Conservation (phyloP, 768 basidiomycete genomes). For the Mycena sanguinolenta region DNA sequence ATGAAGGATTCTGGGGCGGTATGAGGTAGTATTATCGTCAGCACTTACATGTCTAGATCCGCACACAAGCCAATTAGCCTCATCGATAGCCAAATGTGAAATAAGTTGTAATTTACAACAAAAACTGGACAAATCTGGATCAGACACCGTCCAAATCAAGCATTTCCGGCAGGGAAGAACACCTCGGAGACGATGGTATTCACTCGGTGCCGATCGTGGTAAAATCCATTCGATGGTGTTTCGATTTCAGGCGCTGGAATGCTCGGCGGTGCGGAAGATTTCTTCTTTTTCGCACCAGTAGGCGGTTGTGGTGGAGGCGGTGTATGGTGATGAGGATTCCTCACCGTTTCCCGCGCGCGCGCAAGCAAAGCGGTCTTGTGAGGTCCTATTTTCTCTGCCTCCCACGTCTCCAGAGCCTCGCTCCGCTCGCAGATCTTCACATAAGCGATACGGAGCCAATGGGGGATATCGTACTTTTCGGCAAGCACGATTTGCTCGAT, state of each 20-base stretch:
- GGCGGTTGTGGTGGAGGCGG: background rate
- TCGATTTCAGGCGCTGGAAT: background rate
- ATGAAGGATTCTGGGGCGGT: background rate
- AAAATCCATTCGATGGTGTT: slow-evolving; percentile 8
- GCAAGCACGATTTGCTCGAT: slow-evolving; percentile 33
- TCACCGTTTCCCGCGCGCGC: slow-evolving; percentile 22
- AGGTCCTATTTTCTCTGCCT: slow-evolving; percentile 26
- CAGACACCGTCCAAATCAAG: no score
- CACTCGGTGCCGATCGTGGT: slow-evolving; percentile 22
- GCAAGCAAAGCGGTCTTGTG: slow-evolving; percentile 22
- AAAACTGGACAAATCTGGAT: no score
- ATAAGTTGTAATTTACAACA: background rate
- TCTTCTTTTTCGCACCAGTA: no score
- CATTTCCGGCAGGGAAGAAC: background rate
- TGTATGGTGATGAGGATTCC: slow-evolving; percentile 17
- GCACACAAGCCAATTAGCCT: background rate
- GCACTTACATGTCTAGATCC: no score
- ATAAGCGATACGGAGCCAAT: slow-evolving; percentile 34
- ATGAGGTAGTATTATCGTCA: slow-evolving; percentile 4
- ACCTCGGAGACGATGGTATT: slow-evolving; percentile 21
- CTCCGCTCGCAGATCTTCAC: slow-evolving; percentile 23
- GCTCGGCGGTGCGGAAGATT: background rate
- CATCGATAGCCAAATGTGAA: background rate
- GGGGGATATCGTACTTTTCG: slow-evolving; percentile 30
- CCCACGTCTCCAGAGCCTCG: slow-evolving; percentile 9